Evolutionary conservation across 2,329 filamentous ascomycete genomes (phyloP).

Genomic region (Ambrosiella beaveri): DNA sequence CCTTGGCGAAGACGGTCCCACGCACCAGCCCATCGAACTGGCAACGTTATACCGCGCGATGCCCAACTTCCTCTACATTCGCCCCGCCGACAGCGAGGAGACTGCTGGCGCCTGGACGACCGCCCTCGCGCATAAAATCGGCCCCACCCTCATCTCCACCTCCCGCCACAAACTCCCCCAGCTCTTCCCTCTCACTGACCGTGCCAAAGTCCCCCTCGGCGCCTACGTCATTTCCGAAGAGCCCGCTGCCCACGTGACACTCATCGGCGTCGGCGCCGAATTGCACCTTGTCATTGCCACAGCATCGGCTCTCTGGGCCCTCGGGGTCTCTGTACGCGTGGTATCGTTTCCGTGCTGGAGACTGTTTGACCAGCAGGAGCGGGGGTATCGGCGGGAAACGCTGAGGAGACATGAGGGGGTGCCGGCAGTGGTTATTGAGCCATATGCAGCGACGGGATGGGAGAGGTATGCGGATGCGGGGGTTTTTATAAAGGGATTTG

Average conservation of each 20-base stretch:
- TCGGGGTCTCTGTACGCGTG: conserved; percentile 23
- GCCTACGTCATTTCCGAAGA: conserved; percentile 30
- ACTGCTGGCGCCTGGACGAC: conserved; percentile 34
- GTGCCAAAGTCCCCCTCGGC: conserved; percentile 26
- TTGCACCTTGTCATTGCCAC: conserved; percentile 24
- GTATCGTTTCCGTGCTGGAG: conserved; percentile 30
- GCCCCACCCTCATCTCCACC: conserved; percentile 31
- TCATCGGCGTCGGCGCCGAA: conserved; percentile 25
- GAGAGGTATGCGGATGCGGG: conserved; percentile 43
- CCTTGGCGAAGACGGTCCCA: conserved; percentile 43
- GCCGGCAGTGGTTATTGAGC: conserved; percentile 41
- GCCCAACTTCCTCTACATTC: conserved; percentile 44
- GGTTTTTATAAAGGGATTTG: conserved; percentile 35
- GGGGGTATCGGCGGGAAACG: conserved; percentile 27
- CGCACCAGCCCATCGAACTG: conserved; percentile 44
- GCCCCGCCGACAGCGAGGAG: conserved; percentile 42
- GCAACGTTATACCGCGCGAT: conserved; percentile 41
- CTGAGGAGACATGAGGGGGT: conserved; percentile 26
- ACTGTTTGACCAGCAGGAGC: conserved; percentile 25
- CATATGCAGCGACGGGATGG: conserved; percentile 40
- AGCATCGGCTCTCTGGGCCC: conserved; percentile 21
- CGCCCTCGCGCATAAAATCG: conserved; percentile 26
- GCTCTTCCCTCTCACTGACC: conserved; percentile 22
- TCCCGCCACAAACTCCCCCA: conserved; percentile 28
- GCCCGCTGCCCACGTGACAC: conserved; percentile 26